Evolutionary conservation across 2,329 filamentous ascomycete genomes (phyloP).

Genomic region (Polytolypa hystricis): DNA sequence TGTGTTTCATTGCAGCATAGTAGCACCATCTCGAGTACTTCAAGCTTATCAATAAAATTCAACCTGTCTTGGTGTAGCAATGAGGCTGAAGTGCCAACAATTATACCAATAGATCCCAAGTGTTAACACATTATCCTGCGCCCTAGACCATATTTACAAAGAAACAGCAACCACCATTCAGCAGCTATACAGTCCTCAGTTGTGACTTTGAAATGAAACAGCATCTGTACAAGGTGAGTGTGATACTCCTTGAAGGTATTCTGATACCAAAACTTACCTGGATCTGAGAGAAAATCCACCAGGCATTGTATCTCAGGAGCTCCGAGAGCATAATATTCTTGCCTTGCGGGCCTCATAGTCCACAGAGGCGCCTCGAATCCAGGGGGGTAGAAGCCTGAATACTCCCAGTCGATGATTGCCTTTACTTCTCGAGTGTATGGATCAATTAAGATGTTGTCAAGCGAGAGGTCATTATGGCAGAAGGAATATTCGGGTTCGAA

Average conservation of each 20-base stretch:
- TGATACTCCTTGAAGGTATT: constrained; percentile 1
- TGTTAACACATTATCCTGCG: no score
- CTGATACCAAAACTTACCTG: constrained; percentile 1
- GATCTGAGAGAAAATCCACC: constrained; percentile 1
- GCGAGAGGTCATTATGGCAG: not conserved
- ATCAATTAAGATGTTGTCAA: not conserved
- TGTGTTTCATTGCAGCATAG: no score
- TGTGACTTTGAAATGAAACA: constrained; percentile 1
- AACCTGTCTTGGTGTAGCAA: no score
- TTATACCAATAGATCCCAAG: no score
- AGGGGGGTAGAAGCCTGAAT: not conserved
- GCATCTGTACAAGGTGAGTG: constrained; percentile 1
- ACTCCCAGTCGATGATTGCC: not conserved
- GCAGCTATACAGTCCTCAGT: not conserved
- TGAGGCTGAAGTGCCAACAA: no score
- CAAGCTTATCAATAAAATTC: no score
- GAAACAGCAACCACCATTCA: no score
- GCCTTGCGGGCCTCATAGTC: not conserved
- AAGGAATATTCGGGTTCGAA: constrained; percentile 1
- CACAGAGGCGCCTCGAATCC: not conserved
- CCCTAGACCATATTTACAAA: no score
- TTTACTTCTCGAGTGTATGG: not conserved
- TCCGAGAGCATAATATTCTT: not conserved
- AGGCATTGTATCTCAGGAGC: constrained; percentile 2
- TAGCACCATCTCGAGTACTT: no score